Evolutionary conservation across 129 eudicot genomes (phyloP), one percentile per base, ranked within the genome.

Genomic region (Tagetes erecta): DNA sequence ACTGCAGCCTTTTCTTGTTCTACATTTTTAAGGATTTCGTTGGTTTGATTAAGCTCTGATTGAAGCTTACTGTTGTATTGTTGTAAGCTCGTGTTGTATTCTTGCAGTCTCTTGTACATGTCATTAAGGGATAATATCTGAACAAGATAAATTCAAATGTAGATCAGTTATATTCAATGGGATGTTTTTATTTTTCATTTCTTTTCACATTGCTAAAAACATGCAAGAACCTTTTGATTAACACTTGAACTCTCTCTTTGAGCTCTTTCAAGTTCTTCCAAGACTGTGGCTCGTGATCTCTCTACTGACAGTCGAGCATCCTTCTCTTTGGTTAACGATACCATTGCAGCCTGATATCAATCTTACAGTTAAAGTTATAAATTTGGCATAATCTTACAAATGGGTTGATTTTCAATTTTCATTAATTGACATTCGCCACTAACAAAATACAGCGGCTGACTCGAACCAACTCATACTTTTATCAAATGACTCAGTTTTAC

Each of bases 21-120:
- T 8, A 85, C 91, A 6, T 85, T 90, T 80, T 91, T 89, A 3
- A 95, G 89, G 51, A 88, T 84, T 56, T 87, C 95, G 64, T 82
- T 91, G 8, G 84, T 86, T 42, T 88, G 69, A 76, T 90, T 87
- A 82, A 91, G 90, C 66, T 95, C 99, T 12, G 90, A 79, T 70
- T 95, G 99, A 67, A 95, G 92, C 81, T 85, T 95, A 68, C 97
- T 87, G 67, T 95, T 95, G 80, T 88, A 95, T 65, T 86, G 94
- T 53, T 95, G 99, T 60, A 95, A 81, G 57, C 99, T 95, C 7
- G 96, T 85, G 77, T 95, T 95, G 78, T 91, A 95, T 82, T 91
- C 97, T 68, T 95, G 97, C 67, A 91, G 63, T 42, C 96, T 78
- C 81, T 88, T 87, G 79, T 88, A 88, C 92, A 81, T 95, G 53